Evolutionary conservation across 1,139 yeast species (phyloP), one percentile per base, ranked within the genome.

Genomic region (Candida frijolesensis): DNA sequence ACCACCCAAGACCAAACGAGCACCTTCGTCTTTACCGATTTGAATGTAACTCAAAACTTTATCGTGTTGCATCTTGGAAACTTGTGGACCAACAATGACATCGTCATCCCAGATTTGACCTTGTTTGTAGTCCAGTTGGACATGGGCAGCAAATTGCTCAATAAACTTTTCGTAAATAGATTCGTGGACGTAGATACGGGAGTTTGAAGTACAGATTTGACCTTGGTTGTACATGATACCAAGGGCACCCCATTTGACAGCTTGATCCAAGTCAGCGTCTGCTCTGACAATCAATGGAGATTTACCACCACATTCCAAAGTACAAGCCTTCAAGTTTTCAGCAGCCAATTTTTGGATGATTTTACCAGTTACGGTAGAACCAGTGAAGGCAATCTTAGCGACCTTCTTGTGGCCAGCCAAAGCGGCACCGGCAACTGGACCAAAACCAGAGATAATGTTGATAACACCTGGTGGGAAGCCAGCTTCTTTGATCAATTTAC

Each of bases 271-370:
- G 63, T 91, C 92, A 22, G 90, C 88, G 65, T 81, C 97, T 46
- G 71, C 85, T 72, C 85, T 86, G 51, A 79, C 83, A 64, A 82
- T 79, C 67, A 82, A 80, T 59, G 91, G 91, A 16, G 94, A 85
- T 65, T 91, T 91, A 54, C 97, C 97, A 57, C 98, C 98, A 63
- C 96, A 86, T 72, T 91, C 98, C 60, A 92, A 71, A n/a, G 95
- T 83, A 34, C 87, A 85, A 9, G 90, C 89, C 68, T 89, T 89
- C 65, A 76, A 64, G 60, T 74, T 75, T 29, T 68, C 65, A 18
- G 90, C 78, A 25, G 95, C 95, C 48, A 80, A 74, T 51, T 70
- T 67, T 59, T 84, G 89, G 55, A 86, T 73, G 33, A 78, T 57
- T 55, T 77, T 74, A 54, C 92, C 92, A n/a, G 87, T 84, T 22